These are phyloP conservation scores for Chaetomium olivaceum DNA, from an alignment of 2,329 filamentous ascomycete species.

Conservation along the genomic window DNA sequence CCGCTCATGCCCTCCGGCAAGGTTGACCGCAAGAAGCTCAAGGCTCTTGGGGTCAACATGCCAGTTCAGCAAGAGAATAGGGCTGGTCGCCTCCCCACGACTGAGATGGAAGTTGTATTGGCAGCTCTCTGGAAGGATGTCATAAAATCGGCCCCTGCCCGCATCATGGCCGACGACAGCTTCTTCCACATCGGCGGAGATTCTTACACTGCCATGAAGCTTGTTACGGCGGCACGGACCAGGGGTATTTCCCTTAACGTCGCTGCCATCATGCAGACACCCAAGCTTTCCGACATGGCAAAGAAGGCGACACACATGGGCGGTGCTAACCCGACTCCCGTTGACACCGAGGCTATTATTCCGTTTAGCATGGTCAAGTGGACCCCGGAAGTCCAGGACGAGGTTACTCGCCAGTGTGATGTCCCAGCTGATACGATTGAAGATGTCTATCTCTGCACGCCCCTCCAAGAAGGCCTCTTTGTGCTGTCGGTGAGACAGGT, in stretches of 20 bases:
- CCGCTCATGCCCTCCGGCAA: conserved; percentile 52
- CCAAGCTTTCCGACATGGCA: conserved; percentile 48
- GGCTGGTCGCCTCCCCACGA: conserved; percentile 28
- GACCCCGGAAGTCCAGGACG: conserved; percentile 38
- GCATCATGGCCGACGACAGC: conserved; percentile 42
- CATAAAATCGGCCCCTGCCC: conserved; percentile 37
- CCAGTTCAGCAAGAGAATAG: conserved; percentile 41
- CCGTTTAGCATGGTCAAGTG: conserved; percentile 33
- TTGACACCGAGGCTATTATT: background rate
- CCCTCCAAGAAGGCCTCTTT: conserved; percentile 57
- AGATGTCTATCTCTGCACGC: conserved; percentile 56
- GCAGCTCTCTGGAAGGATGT: conserved; percentile 27
- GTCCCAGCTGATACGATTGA: conserved; percentile 40
- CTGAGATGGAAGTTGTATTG: conserved; percentile 18
- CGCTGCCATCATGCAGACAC: conserved; percentile 45
- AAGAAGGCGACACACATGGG: conserved; percentile 14
- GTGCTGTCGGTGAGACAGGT: conserved; percentile 52
- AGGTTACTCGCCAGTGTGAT: conserved; percentile 39
- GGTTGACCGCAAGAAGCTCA: conserved; percentile 51
- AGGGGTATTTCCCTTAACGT: conserved; percentile 45
- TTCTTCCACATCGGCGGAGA: conserved; percentile 54
- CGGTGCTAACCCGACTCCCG: conserved; percentile 22
- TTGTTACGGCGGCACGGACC: conserved; percentile 47
- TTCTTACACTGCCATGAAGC: conserved; percentile 53
- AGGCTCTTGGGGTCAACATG: conserved; percentile 46